phyloP scores from a whole-genome alignment of 2,329 filamentous ascomycete species.

The Tolypocladium guangdongense region DNA sequence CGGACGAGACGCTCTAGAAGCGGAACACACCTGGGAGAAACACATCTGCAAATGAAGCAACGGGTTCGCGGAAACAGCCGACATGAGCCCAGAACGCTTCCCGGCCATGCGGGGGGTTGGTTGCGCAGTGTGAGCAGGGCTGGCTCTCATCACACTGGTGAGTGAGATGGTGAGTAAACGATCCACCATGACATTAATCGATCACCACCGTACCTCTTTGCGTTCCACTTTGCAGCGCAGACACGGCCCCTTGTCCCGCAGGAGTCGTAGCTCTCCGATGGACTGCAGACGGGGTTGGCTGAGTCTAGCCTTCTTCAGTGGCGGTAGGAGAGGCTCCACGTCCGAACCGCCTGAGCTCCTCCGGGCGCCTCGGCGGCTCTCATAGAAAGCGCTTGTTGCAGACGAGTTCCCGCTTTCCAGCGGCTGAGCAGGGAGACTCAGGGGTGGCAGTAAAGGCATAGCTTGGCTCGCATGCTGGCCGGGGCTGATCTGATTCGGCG shows the following conservation, averaged over 20 bases:
- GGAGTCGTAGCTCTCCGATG: slow-evolving; percentile 43
- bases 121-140: slow-evolving; percentile 36
- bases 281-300: slow-evolving; percentile 44
- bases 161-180: not conserved
- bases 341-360: slow-evolving; percentile 35
- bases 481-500: not conserved
- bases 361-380: slow-evolving; percentile 22
- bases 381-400: slow-evolving; percentile 24
- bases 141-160: slow-evolving; percentile 39
- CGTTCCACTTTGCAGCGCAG: slow-evolving; percentile 38
- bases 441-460: slow-evolving; percentile 3
- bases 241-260: slow-evolving; percentile 36
- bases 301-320: slow-evolving; percentile 40
- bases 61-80: slow-evolving; percentile 39
- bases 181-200: not conserved
- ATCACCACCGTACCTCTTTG: slow-evolving; percentile 28
- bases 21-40: slow-evolving; percentile 36
- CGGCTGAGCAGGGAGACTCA: slow-evolving; percentile 5
- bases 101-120: slow-evolving; percentile 22
- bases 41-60: slow-evolving; percentile 35
- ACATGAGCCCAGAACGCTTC: slow-evolving; percentile 36
- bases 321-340: slow-evolving; percentile 40
- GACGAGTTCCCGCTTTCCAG: slow-evolving; percentile 5
- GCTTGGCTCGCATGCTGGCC: not conserved
- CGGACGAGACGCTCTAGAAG: not conserved